These are phyloP conservation scores for Petunia axillaris DNA, from an alignment of 257 asterid genomes.

Conservation along the genomic window DNA sequence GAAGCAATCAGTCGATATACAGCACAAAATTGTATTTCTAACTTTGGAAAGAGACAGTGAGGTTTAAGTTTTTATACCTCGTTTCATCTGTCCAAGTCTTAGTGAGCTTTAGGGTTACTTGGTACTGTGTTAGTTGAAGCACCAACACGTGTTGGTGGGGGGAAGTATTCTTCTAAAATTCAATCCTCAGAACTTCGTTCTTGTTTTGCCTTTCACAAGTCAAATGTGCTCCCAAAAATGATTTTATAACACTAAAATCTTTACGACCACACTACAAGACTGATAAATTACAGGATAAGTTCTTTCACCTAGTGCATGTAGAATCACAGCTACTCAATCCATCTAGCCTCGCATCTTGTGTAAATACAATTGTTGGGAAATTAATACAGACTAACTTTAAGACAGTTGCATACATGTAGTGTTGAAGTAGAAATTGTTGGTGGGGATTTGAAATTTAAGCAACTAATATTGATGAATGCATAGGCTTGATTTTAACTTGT, in stretches of 20 bases:
- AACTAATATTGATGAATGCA: background rate
- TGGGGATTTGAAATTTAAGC: background rate
- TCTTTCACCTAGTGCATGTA: background rate
- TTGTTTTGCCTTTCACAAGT: too few species aligned
- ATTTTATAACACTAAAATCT: background rate
- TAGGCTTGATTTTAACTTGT: background rate
- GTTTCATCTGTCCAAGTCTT: too few species aligned
- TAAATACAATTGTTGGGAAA: too few species aligned
- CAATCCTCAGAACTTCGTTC: background rate
- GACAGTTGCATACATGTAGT: background rate
- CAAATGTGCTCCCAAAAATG: background rate
- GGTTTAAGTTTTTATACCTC: background rate
- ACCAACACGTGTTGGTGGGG: too few species aligned
- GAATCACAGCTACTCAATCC: background rate
- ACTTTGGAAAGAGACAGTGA: background rate
- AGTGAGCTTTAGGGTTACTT: too few species aligned
- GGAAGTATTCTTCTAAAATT: too few species aligned
- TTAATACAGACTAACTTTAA: background rate
- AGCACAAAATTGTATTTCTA: background rate
- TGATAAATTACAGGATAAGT: background rate
- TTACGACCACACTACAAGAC: background rate
- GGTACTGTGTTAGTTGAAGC: too few species aligned
- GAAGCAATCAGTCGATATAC: background rate
- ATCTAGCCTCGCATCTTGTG: background rate
- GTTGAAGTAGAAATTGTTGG: too few species aligned